phyloP scores from a whole-genome alignment of 768 basidiomycete species.

The Termitomyces sp. region DNA sequence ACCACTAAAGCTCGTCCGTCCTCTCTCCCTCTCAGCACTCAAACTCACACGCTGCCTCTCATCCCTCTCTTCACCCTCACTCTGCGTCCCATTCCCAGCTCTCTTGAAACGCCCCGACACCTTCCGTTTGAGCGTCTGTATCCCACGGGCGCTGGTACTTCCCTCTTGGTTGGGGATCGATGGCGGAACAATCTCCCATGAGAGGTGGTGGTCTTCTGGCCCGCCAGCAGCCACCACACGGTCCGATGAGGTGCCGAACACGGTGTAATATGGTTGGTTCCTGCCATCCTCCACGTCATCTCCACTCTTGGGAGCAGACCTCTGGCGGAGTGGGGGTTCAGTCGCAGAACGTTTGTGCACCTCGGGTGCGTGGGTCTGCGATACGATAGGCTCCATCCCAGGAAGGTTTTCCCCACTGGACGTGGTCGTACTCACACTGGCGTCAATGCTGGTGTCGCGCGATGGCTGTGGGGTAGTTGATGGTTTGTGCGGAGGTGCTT shows the following conservation, averaged over 20 bases:
- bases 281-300: background rate
- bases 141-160: conserved; percentile 10
- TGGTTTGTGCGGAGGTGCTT: conserved; percentile 22
- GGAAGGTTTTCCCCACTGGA: too few species aligned
- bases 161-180: conserved; percentile 6
- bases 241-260: conserved; percentile 46
- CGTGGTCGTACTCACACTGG: too few species aligned
- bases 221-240: conserved; percentile 42
- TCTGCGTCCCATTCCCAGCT: conserved; percentile 12
- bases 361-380: conserved; percentile 10
- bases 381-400: too few species aligned
- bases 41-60: background rate
- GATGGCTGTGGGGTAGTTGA: background rate
- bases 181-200: conserved; percentile 19
- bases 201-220: conserved; percentile 30
- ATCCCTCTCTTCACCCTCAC: conserved; percentile 5
- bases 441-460: background rate
- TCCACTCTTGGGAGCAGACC: too few species aligned
- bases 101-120: conserved; percentile 31
- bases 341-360: background rate
- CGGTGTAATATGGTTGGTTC: conserved; percentile 51
- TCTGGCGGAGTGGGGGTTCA: background rate
- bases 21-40: background rate
- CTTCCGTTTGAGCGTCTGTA: conserved; percentile 29
- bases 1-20: conserved; percentile 24